These are phyloP conservation scores for Evernia prunastri DNA, from an alignment of 495 filamentous ascomycete species.

Conservation along the genomic window DNA sequence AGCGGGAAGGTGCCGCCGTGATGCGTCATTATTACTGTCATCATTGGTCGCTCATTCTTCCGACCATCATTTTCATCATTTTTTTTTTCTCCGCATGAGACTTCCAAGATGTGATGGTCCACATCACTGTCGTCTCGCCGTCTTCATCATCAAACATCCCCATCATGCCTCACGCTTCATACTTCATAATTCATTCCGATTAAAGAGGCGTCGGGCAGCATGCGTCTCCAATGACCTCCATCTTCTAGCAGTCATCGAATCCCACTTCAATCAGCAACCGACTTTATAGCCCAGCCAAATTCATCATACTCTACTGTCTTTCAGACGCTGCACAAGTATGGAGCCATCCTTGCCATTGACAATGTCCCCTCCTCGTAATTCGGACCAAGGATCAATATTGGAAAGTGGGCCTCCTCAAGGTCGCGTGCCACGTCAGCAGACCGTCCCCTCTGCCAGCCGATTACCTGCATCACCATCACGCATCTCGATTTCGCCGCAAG, in stretches of 20 bases:
- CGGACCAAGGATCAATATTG: neutral
- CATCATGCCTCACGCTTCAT: neutral
- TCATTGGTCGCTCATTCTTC: constrained; percentile 3
- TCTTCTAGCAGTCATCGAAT: neutral
- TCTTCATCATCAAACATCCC: neutral
- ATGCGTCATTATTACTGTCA: neutral
- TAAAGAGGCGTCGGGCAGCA: neutral
- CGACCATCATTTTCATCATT: neutral
- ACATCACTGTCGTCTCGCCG: neutral
- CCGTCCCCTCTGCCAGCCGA: constrained; percentile 14
- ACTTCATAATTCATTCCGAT: no score
- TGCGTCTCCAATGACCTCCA: neutral
- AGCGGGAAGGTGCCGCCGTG: neutral
- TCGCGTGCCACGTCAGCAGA: constrained; percentile 16
- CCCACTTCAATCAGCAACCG: neutral
- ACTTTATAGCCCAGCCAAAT: neutral
- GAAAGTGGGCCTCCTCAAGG: constrained; percentile 7
- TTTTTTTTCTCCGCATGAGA: neutral
- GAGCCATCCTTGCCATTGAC: neutral
- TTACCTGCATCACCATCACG: constrained; percentile 10
- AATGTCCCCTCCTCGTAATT: neutral
- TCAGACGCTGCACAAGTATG: neutral
- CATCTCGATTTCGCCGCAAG: constrained; percentile 1
- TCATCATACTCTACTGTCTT: neutral
- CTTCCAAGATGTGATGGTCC: neutral